Conservation (phyloP, 305 asterid genomes). For the Fraxinus ornus region DNA sequence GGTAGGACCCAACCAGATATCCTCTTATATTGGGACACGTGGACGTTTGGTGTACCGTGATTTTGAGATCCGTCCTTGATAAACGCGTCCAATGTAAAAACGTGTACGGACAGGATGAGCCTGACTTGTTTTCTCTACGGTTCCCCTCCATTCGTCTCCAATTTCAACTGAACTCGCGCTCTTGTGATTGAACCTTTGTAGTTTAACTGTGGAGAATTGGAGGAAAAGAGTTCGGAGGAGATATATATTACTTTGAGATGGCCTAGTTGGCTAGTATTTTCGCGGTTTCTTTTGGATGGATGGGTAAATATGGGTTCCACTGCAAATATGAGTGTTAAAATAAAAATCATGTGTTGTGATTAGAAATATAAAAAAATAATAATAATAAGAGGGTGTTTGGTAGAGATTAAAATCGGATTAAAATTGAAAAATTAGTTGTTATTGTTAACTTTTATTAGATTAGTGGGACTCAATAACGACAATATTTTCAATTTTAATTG, state of each 20-base stretch:
- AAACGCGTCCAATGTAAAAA: background rate
- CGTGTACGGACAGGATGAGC: background rate
- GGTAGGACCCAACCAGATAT: constrained; percentile 30
- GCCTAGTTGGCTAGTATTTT: background rate
- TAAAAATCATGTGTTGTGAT: background rate
- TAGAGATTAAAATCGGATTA: too few relatives aligned
- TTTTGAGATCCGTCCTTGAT: constrained; percentile 14
- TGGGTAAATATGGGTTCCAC: background rate
- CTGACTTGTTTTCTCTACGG: constrained; percentile 3
- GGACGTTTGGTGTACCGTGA: constrained; percentile 1
- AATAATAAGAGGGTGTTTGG: too few relatives aligned
- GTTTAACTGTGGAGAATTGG: background rate
- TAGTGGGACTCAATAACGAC: too few relatives aligned
- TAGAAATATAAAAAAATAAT: too few relatives aligned
- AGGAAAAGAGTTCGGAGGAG: background rate
- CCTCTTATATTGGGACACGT: constrained; percentile 37
- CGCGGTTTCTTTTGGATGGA: background rate
- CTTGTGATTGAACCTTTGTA: background rate
- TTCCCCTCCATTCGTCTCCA: background rate
- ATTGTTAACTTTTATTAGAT: too few relatives aligned
- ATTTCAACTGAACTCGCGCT: background rate
- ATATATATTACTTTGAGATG: background rate
- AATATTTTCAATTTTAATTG: too few relatives aligned
- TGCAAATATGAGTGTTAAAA: background rate
- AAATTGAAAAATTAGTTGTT: too few relatives aligned